These are phyloP conservation scores for Fragaria nilgerrensis DNA, from an alignment of 306 rosid genomes.

Conservation along the genomic window DNA sequence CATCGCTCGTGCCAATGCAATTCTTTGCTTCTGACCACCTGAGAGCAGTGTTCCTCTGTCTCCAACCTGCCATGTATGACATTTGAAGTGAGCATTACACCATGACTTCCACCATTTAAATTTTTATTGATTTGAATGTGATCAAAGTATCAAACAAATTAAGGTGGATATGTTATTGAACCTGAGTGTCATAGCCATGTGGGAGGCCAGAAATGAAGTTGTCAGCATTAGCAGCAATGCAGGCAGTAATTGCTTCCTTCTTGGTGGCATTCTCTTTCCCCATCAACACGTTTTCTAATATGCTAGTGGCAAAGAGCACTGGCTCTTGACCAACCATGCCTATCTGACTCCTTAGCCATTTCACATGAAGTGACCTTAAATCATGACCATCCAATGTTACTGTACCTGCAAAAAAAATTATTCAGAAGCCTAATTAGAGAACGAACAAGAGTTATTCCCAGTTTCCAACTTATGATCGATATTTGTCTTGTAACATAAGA, in stretches of 20 bases:
- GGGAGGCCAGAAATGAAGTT: constrained; percentile 72
- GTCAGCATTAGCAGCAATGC: constrained; percentile 79
- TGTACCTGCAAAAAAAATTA: constrained; percentile 39
- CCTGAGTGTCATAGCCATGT: constrained; percentile 83
- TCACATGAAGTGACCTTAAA: constrained; percentile 67
- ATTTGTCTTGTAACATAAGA: neutral
- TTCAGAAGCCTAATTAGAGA: constrained; percentile 21
- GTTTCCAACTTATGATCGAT: neutral
- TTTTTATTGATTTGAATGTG: neutral
- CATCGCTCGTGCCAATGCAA: constrained; percentile 89
- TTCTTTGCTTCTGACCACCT: constrained; percentile 94
- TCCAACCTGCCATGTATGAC: constrained; percentile 60
- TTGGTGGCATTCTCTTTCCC: constrained; percentile 76
- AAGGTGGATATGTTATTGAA: constrained; percentile 14
- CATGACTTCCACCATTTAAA: neutral
- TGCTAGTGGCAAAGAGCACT: constrained; percentile 71
- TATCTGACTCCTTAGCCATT: constrained; percentile 82
- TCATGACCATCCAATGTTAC: constrained; percentile 80
- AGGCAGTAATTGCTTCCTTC: constrained; percentile 79
- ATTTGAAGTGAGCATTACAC: constrained; percentile 8
- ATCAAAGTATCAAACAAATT: neutral
- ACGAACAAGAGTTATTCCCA: constrained; percentile 3
- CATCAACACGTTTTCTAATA: constrained; percentile 84
- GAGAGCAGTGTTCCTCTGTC: constrained; percentile 80
- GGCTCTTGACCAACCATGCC: constrained; percentile 97